Evolutionary conservation across 169 alveolate species (phyloP).

Genomic region (Plasmodium sp.): DNA sequence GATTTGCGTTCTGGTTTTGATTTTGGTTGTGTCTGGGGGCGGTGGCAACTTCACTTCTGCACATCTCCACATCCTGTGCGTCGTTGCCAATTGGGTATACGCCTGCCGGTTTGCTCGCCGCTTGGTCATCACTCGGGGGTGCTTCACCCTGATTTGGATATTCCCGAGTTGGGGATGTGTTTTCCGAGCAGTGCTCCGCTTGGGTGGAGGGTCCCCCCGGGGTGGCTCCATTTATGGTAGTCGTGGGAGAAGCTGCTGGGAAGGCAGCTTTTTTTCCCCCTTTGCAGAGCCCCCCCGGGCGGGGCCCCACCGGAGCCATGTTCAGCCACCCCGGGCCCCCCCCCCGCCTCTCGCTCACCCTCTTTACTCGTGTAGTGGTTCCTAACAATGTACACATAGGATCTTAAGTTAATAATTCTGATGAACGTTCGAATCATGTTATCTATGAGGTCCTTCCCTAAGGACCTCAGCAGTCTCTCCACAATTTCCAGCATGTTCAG

Average conservation of each 20-base stretch:
- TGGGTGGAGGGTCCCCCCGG: background rate
- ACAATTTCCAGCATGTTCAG: conserved; percentile 92
- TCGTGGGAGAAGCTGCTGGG: background rate
- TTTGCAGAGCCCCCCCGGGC: background rate
- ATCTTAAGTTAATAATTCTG: conserved; percentile 57
- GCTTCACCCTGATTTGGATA: background rate
- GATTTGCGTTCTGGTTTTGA: too few relatives aligned
- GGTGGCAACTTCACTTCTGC: background rate
- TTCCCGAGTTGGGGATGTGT: background rate
- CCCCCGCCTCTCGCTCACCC: background rate
- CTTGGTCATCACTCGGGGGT: background rate
- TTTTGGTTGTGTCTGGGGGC: background rate
- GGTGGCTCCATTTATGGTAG: background rate
- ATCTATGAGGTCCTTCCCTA: conserved; percentile 91
- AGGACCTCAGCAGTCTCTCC: conserved; percentile 89
- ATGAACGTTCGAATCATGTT: conserved; percentile 80
- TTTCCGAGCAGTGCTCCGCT: background rate
- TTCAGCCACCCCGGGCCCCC: background rate
- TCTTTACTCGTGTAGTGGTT: conserved; percentile 7
- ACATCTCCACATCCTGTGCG: background rate
- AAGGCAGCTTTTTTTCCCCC: background rate
- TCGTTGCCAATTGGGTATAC: background rate
- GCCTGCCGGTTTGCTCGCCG: background rate
- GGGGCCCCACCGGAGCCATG: background rate
- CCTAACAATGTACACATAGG: conserved; percentile 28